Percentiles rank a stretch among this genome's conserved stretches.
Evolutionary conservation across 305 asterid species (phyloP).

Genomic region (Fraxinus platypoda): DNA sequence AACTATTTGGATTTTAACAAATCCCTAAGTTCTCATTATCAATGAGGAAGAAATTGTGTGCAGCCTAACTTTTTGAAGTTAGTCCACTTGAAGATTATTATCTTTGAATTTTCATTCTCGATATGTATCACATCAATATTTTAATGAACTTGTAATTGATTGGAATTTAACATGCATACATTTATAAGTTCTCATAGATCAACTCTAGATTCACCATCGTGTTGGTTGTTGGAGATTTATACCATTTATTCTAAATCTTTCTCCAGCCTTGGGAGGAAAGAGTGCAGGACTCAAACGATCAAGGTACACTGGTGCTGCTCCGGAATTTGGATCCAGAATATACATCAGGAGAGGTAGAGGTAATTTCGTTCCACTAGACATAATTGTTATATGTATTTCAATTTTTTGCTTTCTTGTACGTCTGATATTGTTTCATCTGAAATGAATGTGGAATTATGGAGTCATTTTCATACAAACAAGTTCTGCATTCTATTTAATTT

Average conservation of each 20-base stretch:
- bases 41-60: not conserved
- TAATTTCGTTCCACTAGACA: slow-evolving; percentile 10
- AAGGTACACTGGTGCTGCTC: slow-evolving; percentile 33
- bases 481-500: not conserved
- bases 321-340: slow-evolving; percentile 43
- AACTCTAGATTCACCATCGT: not conserved
- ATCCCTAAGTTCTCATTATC: not conserved
- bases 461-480: not conserved
- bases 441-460: not conserved
- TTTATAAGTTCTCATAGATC: not conserved
- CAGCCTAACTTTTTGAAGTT: not conserved
- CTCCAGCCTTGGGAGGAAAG: slow-evolving; percentile 46
- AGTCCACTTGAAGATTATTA: not conserved
- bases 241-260: not conserved
- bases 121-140: not conserved
- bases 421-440: not conserved
- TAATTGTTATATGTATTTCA: not conserved
- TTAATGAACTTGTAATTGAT: not conserved
- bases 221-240: not conserved
- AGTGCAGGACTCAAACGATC: slow-evolving; percentile 33
- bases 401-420: not conserved
- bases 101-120: not conserved
- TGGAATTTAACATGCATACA: not conserved
- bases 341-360: slow-evolving; percentile 54
- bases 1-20: not conserved